phyloP scores from a whole-genome alignment of 805 yeast species.

The Wilhelminamyces savonicus region DNA sequence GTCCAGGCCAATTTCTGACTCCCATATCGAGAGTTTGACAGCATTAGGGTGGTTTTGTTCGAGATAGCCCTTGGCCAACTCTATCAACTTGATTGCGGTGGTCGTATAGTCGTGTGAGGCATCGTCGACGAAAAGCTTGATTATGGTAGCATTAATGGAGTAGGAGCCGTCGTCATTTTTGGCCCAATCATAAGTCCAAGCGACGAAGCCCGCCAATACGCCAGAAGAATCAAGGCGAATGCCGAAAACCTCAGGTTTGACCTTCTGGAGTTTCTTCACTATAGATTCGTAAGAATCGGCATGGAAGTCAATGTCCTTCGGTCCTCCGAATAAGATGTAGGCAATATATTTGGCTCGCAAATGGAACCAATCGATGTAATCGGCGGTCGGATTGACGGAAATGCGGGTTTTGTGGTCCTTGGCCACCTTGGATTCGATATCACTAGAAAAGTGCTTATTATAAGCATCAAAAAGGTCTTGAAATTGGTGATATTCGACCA shows the following conservation, averaged over 20 bases:
- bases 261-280: conserved; percentile 11
- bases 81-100: conserved; percentile 9
- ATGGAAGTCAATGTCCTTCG: conserved; percentile 2
- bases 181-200: conserved; percentile 36
- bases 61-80: background rate
- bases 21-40: conserved; percentile 20
- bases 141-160: conserved; percentile 22
- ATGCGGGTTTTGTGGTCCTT: conserved; percentile 26
- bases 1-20: conserved; percentile 18
- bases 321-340: conserved; percentile 5
- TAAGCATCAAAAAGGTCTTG: conserved; percentile 15
- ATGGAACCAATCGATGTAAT: conserved; percentile 37
- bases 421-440: conserved; percentile 12
- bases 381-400: conserved; percentile 20
- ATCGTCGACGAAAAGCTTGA: conserved; percentile 19
- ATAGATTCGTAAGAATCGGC: conserved; percentile 7
- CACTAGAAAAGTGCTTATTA: conserved; percentile 11
- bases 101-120: conserved; percentile 10
- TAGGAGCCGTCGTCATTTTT: conserved; percentile 2
- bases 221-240: conserved; percentile 15
- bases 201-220: conserved; percentile 20
- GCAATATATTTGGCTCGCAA: conserved; percentile 28
- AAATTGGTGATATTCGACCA: conserved; percentile 25
- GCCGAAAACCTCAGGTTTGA: conserved; percentile 29
- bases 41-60: conserved; percentile 1